phyloP scores from a whole-genome alignment of 306 rosid species.

The Vachellia pachyceras region DNA sequence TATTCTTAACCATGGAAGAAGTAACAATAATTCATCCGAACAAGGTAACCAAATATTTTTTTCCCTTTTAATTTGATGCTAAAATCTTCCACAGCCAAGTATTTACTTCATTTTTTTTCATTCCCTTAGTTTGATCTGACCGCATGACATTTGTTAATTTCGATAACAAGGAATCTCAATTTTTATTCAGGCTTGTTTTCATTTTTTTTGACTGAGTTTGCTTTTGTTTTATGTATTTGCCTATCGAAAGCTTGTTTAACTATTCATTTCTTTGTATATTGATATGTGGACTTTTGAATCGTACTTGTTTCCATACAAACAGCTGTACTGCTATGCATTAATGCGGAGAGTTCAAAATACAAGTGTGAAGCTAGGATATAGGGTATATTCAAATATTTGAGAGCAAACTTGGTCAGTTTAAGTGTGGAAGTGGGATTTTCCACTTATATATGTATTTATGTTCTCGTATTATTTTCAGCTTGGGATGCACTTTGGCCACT shows the following conservation, averaged over 20 bases:
- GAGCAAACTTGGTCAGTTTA: conserved; percentile 16
- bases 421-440: neutral
- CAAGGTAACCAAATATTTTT: conserved; percentile 58
- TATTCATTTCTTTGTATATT: neutral
- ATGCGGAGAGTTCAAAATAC: neutral
- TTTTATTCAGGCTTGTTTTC: no score
- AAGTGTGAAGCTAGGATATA: conserved; percentile 8
- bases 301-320: conserved; percentile 37
- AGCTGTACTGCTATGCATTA: neutral
- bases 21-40: conserved; percentile 68
- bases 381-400: neutral
- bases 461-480: conserved; percentile 53
- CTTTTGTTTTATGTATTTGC: conserved; percentile 49
- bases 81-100: neutral
- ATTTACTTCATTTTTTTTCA: neutral
- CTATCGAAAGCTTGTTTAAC: neutral
- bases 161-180: no score
- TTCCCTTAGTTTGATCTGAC: no score
- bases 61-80: neutral
- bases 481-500: conserved; percentile 97
- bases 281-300: conserved; percentile 21
- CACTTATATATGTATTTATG: conserved; percentile 13
- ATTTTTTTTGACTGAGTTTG: conserved; percentile 39
- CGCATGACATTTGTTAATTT: no score
- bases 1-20: conserved; percentile 42